Evolutionary conservation across 495 filamentous ascomycete species (phyloP).

Genomic region (Penicillium crystallinum): DNA sequence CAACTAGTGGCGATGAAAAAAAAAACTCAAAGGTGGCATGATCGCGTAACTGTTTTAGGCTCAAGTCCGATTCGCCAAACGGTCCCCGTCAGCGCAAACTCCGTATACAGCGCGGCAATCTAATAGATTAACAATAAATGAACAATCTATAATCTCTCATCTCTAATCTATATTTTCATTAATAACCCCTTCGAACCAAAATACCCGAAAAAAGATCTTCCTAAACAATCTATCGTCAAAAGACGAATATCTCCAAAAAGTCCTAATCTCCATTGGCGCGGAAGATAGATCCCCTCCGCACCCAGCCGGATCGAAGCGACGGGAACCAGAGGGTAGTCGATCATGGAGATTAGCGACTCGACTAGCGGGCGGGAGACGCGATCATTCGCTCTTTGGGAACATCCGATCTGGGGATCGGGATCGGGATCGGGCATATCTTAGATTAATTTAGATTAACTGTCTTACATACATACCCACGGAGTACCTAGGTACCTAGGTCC

Average conservation of each 20-base stretch:
- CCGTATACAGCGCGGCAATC: too few relatives aligned
- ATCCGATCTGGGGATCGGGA: constrained; percentile 2
- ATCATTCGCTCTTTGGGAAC: not conserved
- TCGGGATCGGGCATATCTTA: not conserved
- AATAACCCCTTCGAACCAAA: too few relatives aligned
- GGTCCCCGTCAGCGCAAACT: too few relatives aligned
- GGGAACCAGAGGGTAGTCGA: not conserved
- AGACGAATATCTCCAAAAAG: too few relatives aligned
- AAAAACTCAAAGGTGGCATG: not conserved
- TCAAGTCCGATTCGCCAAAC: not conserved
- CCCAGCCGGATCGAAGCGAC: not conserved
- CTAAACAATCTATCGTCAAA: too few relatives aligned
- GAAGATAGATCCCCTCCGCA: too few relatives aligned
- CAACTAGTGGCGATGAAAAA: not conserved
- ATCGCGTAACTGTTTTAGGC: not conserved
- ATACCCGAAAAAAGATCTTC: too few relatives aligned
- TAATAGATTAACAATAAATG: not conserved
- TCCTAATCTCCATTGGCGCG: too few relatives aligned
- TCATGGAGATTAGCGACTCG: not conserved
- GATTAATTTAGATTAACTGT: not conserved
- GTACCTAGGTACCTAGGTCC: too few relatives aligned
- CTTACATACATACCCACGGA: too few relatives aligned
- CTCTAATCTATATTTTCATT: too few relatives aligned
- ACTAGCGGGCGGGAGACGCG: not conserved
- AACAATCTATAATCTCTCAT: too few relatives aligned